A percentile compares a stretch with the other conserved stretches of the same genome.
Evolutionary conservation across 78 protist genomes (phyloP).

Genomic region (Andalucia godoyi): DNA sequence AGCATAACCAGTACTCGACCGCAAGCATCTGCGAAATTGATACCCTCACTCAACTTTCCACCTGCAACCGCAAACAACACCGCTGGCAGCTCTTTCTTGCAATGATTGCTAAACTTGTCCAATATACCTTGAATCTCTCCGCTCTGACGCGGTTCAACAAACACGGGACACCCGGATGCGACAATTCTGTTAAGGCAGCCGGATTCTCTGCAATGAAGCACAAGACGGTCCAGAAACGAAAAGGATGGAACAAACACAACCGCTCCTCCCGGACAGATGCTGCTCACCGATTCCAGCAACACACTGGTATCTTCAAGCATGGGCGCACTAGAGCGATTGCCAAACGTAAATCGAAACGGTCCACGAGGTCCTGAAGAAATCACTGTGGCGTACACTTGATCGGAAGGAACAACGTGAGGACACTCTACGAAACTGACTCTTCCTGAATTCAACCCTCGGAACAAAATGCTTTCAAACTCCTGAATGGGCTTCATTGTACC

Average conservation of each 20-base stretch:
- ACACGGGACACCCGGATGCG: not conserved
- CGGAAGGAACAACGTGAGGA: not conserved
- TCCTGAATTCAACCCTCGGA: slow-evolving; percentile 1
- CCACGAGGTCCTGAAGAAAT: not conserved
- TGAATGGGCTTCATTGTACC: slow-evolving; percentile 66
- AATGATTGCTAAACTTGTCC: no score
- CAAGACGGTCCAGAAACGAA: not conserved
- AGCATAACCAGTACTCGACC: slow-evolving; percentile 46
- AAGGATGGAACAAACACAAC: not conserved
- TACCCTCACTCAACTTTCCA: slow-evolving; percentile 82
- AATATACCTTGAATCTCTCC: not conserved
- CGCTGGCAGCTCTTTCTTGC: no score
- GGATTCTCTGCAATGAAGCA: not conserved
- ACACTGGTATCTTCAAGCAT: not conserved
- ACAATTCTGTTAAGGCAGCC: not conserved
- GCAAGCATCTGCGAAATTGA: slow-evolving; percentile 59
- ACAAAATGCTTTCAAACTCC: not conserved
- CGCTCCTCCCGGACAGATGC: not conserved
- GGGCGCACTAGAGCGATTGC: not conserved
- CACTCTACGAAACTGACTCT: not conserved
- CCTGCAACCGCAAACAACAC: slow-evolving; percentile 50
- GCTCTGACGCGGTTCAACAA: not conserved
- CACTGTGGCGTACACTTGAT: not conserved
- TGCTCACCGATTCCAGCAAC: not conserved
- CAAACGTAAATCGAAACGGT: not conserved